These are phyloP conservation scores for Candida coleopterorum DNA, from an alignment of 805 yeast genomes.

Conservation along the genomic window DNA sequence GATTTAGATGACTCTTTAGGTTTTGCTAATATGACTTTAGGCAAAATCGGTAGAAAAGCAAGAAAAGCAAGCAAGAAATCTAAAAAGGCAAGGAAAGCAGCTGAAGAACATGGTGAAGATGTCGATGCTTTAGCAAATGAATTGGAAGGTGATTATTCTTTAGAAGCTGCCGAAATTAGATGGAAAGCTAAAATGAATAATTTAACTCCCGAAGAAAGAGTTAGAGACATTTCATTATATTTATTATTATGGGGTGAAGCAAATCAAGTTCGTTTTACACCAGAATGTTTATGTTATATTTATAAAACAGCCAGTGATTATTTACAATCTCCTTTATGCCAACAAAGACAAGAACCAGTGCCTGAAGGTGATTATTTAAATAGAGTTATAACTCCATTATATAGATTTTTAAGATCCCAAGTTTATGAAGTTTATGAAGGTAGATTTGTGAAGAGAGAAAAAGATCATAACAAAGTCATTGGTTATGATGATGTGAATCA, in stretches of 20 bases:
- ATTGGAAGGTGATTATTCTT: conserved; percentile 78
- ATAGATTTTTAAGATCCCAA: conserved; percentile 72
- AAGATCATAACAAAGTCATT: conserved; percentile 72
- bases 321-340: conserved; percentile 83
- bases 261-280: conserved; percentile 88
- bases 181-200: conserved; percentile 81
- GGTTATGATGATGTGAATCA: conserved; percentile 99
- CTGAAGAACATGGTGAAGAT: conserved; percentile 60
- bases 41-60: conserved; percentile 72
- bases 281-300: conserved; percentile 87
- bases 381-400: conserved; percentile 88
- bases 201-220: conserved; percentile 71
- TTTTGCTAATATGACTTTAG: conserved; percentile 73
- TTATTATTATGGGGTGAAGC: conserved; percentile 87
- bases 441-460: conserved; percentile 78
- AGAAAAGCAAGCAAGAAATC: conserved; percentile 78
- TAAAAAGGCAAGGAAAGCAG: conserved; percentile 68
- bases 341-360: conserved; percentile 76
- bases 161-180: conserved; percentile 78
- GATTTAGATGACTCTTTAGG: conserved; percentile 84
- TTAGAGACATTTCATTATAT: conserved; percentile 72
- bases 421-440: conserved; percentile 80
- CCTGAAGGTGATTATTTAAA: conserved; percentile 90
- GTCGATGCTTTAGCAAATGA: conserved; percentile 59
- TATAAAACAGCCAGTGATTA: conserved; percentile 94